Evolutionary conservation across 2,329 filamentous ascomycete genomes (phyloP).

Genomic region (Alternaria ethzedia): DNA sequence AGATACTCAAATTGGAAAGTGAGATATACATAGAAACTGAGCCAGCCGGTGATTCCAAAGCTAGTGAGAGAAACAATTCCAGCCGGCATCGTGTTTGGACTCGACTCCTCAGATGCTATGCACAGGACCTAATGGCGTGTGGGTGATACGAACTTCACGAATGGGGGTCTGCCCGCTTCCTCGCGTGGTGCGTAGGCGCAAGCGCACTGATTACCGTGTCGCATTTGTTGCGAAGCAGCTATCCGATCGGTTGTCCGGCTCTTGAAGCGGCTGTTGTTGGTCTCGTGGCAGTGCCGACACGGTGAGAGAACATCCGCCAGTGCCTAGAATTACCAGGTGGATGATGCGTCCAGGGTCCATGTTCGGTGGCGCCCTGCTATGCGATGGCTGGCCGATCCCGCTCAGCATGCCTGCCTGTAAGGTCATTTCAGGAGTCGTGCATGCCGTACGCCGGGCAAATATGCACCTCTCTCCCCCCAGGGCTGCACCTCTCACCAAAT

Average conservation of each 20-base stretch:
- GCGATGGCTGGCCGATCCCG: neutral
- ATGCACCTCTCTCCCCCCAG: conserved; percentile 17
- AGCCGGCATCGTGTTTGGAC: conserved; percentile 20
- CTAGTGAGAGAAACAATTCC: conserved; percentile 19
- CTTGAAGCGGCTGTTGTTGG: conserved; percentile 32
- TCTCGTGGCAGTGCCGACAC: conserved; percentile 12
- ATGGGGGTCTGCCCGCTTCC: conserved; percentile 33
- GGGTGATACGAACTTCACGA: conserved; percentile 36
- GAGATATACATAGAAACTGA: conserved; percentile 13
- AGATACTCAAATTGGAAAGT: conserved; percentile 1
- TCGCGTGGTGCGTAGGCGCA: conserved; percentile 43
- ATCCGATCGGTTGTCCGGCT: conserved; percentile 25
- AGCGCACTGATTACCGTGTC: conserved; percentile 35
- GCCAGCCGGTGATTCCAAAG: conserved; percentile 19
- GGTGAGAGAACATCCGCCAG: conserved; percentile 5
- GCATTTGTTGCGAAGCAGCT: conserved; percentile 33
- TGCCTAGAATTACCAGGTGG: neutral
- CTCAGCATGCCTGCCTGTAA: conserved; percentile 19
- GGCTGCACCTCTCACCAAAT: conserved; percentile 13
- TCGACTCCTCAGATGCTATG: conserved; percentile 21
- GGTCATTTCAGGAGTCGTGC: conserved; percentile 28
- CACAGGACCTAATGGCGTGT: conserved; percentile 25
- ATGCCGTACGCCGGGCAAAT: conserved; percentile 35
- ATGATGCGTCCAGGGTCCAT: conserved; percentile 10
- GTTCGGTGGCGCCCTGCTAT: conserved; percentile 18